Base-by-base conservation (phyloP, 2,329 filamentous ascomycete species). In the Aspergillus vadensis region DNA sequence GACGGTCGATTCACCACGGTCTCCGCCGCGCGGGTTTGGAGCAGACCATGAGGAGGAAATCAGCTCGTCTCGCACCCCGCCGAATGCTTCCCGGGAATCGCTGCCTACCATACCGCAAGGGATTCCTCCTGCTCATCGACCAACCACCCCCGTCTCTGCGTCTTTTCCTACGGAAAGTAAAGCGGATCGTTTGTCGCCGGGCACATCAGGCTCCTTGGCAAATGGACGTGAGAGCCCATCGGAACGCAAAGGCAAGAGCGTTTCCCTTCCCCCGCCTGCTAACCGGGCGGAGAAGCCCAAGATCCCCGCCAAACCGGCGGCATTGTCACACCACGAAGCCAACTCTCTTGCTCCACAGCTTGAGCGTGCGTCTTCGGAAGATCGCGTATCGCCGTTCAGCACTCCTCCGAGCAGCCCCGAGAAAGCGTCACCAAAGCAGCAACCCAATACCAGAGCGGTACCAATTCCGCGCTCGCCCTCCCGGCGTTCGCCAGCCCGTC, bases 281-380 rank as follows among this genome's bases (percentile, higher is more conserved):
- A 95, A 96, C 73, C 87, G 93, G 57, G 87, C 88, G 30, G 91
- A 91, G 43, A 96, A 96, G 75, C 89, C 89, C 4, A 88, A 86
- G 68, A 84, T 90, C 57, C 82, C 82, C 10, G 73, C 76, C 9
- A 86, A 86, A 64, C 73, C 72, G 12, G 72, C 72, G 14, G 73
- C 65, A 47, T 64, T 72, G 60, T 67, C 69, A 32, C 72, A 74
- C 67, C 63, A 74, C 65, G 69, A 76, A 43, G 52, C 62, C 6
- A 66, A 57, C 25, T 64, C 67, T 8, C 67, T 76, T 25, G 62
- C 72, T 27, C 74, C 72, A 19, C 65, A 57, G 7, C 61, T 68
- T 5, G 71, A 71, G 19, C 64, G 58, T 8, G 61, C 63, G 1
- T 64, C 71, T 5, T 70, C 73, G 2, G 81, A 83, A 44, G 80